phyloP scores from a whole-genome alignment of 2,329 filamentous ascomycete species.

The Lecanoromycetidae sp. region DNA sequence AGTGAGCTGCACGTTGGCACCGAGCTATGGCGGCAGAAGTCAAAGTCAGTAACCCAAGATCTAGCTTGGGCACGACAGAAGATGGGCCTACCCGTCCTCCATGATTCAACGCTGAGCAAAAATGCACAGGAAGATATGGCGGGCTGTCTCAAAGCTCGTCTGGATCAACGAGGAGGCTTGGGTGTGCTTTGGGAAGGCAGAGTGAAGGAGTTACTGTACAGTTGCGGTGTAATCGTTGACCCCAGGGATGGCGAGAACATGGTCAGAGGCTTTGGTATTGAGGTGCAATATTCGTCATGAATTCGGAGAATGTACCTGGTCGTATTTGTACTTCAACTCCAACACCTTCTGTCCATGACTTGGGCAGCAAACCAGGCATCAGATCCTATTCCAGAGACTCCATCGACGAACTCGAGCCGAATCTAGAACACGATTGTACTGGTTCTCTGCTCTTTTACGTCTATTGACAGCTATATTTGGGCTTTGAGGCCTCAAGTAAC shows the following conservation, averaged over 20 bases:
- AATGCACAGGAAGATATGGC: constrained; percentile 47
- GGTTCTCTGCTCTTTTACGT: too few species aligned
- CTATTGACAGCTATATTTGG: too few species aligned
- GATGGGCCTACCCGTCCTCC: constrained; percentile 20
- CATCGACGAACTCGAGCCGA: too few species aligned
- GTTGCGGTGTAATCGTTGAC: constrained; percentile 69
- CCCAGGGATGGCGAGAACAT: constrained; percentile 14
- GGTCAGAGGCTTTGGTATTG: constrained; percentile 16
- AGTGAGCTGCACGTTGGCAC: constrained; percentile 84
- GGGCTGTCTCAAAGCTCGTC: constrained; percentile 76
- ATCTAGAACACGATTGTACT: too few species aligned
- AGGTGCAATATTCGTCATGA: constrained; percentile 19
- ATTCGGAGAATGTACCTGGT: too few species aligned
- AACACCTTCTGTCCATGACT: too few species aligned
- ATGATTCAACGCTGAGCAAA: constrained; percentile 16
- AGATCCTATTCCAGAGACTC: too few species aligned
- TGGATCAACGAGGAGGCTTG: constrained; percentile 79
- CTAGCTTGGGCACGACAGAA: constrained; percentile 34
- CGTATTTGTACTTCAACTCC: too few species aligned
- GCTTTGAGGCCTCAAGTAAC: too few species aligned
- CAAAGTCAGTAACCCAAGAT: constrained; percentile 34
- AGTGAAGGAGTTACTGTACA: constrained; percentile 85
- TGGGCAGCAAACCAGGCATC: too few species aligned
- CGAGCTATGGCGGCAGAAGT: constrained; percentile 72
- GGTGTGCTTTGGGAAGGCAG: constrained; percentile 86